A percentile compares a stretch with the other conserved stretches of the same genome.
Conservation (phyloP, 108 stramenopile species). For the Nitzschia inconspicua region DNA sequence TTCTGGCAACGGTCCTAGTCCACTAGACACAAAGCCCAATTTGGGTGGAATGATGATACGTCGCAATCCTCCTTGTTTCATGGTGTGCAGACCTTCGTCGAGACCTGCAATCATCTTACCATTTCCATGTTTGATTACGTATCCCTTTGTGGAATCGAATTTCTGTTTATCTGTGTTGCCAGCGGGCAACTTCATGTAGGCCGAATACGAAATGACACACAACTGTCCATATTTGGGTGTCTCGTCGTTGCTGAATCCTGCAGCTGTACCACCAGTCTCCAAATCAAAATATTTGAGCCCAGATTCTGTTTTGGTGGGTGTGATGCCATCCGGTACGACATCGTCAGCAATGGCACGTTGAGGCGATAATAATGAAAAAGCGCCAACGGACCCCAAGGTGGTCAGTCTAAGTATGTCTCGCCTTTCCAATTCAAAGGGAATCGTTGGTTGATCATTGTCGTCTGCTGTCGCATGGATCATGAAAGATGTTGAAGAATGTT, state of each 20-base stretch:
- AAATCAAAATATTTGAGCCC: slow-evolving; percentile 81
- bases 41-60: slow-evolving; percentile 83
- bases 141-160: slow-evolving; percentile 57
- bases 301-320: slow-evolving; percentile 68
- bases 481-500: no score
- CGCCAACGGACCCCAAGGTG: no score
- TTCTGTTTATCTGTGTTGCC: slow-evolving; percentile 45
- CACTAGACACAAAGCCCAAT: slow-evolving; percentile 63
- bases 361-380: no score
- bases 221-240: slow-evolving; percentile 77
- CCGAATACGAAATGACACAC: slow-evolving; percentile 66
- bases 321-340: no score
- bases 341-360: no score
- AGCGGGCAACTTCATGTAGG: slow-evolving; percentile 72
- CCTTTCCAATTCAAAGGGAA: no score
- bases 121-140: slow-evolving; percentile 85
- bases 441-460: no score
- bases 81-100: slow-evolving; percentile 83
- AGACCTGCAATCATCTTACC: slow-evolving; percentile 73
- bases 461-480: no score
- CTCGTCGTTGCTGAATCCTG: background rate
- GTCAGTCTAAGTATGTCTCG: no score
- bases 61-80: slow-evolving; percentile 71
- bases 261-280: slow-evolving; percentile 35
- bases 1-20: slow-evolving; percentile 73